Evolutionary conservation across 768 basidiomycete genomes (phyloP), one percentile per base, ranked within the genome.

Genomic region (Lentinula edodes): DNA sequence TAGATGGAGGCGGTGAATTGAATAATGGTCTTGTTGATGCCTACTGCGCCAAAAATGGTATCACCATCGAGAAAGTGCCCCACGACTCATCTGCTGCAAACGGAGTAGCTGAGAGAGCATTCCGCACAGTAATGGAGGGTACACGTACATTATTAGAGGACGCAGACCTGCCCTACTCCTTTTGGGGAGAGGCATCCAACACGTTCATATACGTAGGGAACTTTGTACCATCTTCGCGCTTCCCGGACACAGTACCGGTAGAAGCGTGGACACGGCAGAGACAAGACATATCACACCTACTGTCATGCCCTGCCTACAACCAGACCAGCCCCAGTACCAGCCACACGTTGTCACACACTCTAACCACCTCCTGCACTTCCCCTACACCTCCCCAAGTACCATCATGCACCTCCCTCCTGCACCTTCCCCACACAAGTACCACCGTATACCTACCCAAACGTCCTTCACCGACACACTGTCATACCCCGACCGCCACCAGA

Each of bases 1-100:
- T 63, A 0, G 73, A 76, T 59, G 60, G 66, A 16, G 75, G 74
- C 3, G 63, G 66, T 2, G 72, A 75, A 62, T 76, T 67, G 43
- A 45, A 68, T 5, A 69, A 67, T 55, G 28, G 61, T 0, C 52
- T 67, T 5, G 73, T 72, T 45, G 28, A 65, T 8, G 43, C n/a
- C 1, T 67, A 64, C 42, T 63, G 66, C 16, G 16, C 6, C 0
- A 38, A 58, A 7, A 53, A 68, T 15, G 72, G 74, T 1, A 72
- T 73, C 15, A 20, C 15, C 5, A 65, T 51, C 32, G 61, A 67
- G 64, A 65, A 48, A 18, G 66, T 66, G 20, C 62, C 58, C 7
- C 72, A 66, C 0, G 35, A 70, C 48, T 68, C 69, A 0, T 71
- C 67, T 12, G 52, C 69, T 23, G 68, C 70, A 18, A 72, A 74